phyloP scores from a whole-genome alignment of 2,329 filamentous ascomycete species.

The Sclerotinia glacialis region DNA sequence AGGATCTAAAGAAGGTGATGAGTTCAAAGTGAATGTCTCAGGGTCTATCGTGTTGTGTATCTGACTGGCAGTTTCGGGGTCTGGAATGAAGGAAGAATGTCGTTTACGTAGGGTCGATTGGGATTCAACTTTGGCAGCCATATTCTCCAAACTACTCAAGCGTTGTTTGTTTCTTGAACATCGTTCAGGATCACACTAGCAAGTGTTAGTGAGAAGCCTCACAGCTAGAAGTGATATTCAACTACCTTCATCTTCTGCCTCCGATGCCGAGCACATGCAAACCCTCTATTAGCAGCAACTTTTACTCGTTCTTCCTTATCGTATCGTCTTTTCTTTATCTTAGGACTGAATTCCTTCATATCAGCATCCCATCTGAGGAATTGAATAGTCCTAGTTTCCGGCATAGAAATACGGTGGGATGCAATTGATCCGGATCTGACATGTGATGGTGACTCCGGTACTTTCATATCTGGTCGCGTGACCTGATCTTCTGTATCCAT shows the following conservation, averaged over 20 bases:
- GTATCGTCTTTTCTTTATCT: conserved; percentile 24
- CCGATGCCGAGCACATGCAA: conserved; percentile 28
- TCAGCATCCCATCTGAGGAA: conserved; percentile 24
- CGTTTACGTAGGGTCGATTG: conserved; percentile 10
- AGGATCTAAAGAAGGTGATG: not conserved
- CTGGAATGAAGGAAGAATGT: conserved; percentile 16
- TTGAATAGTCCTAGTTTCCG: conserved; percentile 16
- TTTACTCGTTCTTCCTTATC: conserved; percentile 26
- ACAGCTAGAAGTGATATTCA: not conserved
- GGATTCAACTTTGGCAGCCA: conserved; percentile 7
- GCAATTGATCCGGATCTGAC: conserved; percentile 3
- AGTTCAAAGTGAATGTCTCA: conserved; percentile 4
- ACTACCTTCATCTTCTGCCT: conserved; percentile 28
- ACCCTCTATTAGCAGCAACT: conserved; percentile 28
- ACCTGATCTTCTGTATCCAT: conserved; percentile 11
- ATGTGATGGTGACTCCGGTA: conserved; percentile 12
- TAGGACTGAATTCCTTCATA: conserved; percentile 23
- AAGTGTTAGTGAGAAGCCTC: not conserved
- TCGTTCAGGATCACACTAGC: conserved; percentile 22
- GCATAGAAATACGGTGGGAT: conserved; percentile 15
- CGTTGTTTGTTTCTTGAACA: conserved; percentile 23
- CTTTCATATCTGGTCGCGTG: conserved; percentile 11
- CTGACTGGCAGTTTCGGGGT: conserved; percentile 11
- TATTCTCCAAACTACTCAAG: conserved; percentile 15
- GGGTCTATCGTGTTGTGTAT: conserved; percentile 5